These are phyloP conservation scores for Gastroboletus turbinatus DNA, from an alignment of 1,284 basidiomycete species.

Conservation along the genomic window DNA sequence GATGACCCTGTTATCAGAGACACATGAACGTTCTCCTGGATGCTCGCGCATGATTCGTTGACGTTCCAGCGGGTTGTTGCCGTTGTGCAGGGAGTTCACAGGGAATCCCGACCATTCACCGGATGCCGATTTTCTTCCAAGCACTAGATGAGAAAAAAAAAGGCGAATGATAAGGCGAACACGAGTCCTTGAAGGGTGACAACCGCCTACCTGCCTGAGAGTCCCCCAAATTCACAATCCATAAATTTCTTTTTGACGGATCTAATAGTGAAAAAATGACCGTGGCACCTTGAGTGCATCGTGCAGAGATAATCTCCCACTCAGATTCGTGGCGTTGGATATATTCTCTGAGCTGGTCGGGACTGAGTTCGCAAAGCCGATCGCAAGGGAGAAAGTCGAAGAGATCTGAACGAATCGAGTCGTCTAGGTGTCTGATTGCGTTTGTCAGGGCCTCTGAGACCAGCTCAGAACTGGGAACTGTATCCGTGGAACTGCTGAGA, in stretches of 20 bases:
- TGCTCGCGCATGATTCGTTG: constrained; percentile 52
- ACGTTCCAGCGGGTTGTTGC: constrained; percentile 47
- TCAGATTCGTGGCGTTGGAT: constrained; percentile 25
- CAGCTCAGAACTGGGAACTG: constrained; percentile 35
- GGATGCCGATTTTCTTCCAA: constrained; percentile 42
- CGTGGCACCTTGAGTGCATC: constrained; percentile 63
- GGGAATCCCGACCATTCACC: constrained; percentile 44
- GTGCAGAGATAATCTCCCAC: constrained; percentile 36
- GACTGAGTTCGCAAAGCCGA: constrained; percentile 26
- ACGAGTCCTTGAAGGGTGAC: not conserved
- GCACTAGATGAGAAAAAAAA: constrained; percentile 33
- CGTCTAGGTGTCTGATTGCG: constrained; percentile 42
- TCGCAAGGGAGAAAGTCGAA: constrained; percentile 44
- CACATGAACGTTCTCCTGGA: constrained; percentile 50
- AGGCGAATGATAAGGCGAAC: constrained; percentile 11
- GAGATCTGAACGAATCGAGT: constrained; percentile 46
- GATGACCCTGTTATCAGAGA: constrained; percentile 54
- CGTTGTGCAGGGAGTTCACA: constrained; percentile 58
- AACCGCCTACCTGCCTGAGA: constrained; percentile 54
- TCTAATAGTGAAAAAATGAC: constrained; percentile 57
- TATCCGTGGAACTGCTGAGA: constrained; percentile 32
- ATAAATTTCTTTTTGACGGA: constrained; percentile 50
- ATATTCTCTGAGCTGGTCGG: constrained; percentile 26
- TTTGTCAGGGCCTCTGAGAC: constrained; percentile 46
- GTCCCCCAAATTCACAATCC: constrained; percentile 68